Base-by-base conservation (phyloP, 192 early-diverging fungal species). In the Coemansia sp. region DNA sequence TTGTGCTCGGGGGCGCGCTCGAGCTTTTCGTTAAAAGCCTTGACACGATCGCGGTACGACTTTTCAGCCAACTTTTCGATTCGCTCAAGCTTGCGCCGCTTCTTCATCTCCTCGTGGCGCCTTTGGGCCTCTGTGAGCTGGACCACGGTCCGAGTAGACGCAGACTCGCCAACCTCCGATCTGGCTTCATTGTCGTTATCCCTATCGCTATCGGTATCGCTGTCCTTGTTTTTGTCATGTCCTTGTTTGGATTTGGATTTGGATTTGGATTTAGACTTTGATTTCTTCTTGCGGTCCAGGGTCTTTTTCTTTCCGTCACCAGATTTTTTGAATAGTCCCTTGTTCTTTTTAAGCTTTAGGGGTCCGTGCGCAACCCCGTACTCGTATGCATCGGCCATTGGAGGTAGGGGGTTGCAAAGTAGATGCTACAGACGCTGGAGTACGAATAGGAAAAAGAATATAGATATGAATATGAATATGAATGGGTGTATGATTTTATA, bases 1-100 rank as follows among this genome's bases (percentile, higher is more conserved):
- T 87, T 65, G 68, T 85, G 85, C 47, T 87, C 85, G 42, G 72
- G 72, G 3, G 81, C 56, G 30, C 46, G 54, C 28, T 81, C 80
- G 14, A 86, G 59, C 46, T 83, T 79, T 14, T 78, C 73, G 59
- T 86, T 86, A 63, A 82, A 84, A 11, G 84, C 83, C 50, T 79
- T 59, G 13, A 62, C 53, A 14, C 65, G 60, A 4, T 80, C 78
- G 19, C 70, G 58, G 30, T 77, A 61, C 8, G 67, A 62, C 43
- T 77, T 80, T 32, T 53, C 55, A 0, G 72, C 69, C 36, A 71
- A 28, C 34, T 50, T 36, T 6, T 72, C 59, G 34, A 77, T 69
- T 33, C 57, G 72, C 36, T 80, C 65, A 10, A 55, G 46, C 43
- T 52, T 53, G 20, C 71, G 71, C 27, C 58, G 48, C 24, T 11